A percentile compares a stretch with the other conserved stretches of the same genome.
phyloP scores from a whole-genome alignment of 768 basidiomycete species.

The Psilocybe tampanensis region DNA sequence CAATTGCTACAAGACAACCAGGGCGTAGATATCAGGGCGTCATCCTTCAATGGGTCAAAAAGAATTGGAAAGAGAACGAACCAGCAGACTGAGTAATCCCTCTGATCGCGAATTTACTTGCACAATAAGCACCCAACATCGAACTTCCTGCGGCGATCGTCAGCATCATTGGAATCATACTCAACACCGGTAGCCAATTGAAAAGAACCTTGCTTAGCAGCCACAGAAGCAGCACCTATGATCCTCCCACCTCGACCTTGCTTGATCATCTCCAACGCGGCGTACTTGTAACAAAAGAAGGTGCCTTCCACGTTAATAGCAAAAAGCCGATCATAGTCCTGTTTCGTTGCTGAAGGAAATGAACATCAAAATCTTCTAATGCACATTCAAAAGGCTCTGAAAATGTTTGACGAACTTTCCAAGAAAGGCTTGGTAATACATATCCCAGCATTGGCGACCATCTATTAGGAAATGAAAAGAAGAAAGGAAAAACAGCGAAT shows the following conservation, averaged over 20 bases:
- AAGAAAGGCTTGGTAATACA: constrained; percentile 20
- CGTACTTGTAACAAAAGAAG: constrained; percentile 44
- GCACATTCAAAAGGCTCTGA: not conserved
- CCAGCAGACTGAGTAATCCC: constrained; percentile 42
- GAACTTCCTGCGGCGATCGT: constrained; percentile 4
- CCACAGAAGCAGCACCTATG: constrained; percentile 43
- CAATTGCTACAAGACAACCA: constrained; percentile 11
- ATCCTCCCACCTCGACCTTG: constrained; percentile 47
- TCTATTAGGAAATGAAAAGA: constrained; percentile 20
- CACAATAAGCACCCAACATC: constrained; percentile 27
- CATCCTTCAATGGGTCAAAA: not conserved
- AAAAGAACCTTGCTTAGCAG: constrained; percentile 38
- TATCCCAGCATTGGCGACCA: constrained; percentile 51
- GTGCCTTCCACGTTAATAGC: constrained; percentile 37
- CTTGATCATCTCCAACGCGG: constrained; percentile 43
- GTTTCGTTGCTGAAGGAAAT: constrained; percentile 21
- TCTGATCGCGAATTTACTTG: constrained; percentile 42
- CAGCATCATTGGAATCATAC: not conserved
- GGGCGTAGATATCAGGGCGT: not conserved
- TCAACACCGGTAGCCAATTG: not conserved
- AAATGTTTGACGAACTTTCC: constrained; percentile 21
- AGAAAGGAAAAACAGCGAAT: not conserved
- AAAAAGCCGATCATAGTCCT: constrained; percentile 34
- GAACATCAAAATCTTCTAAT: not conserved
- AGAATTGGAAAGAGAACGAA: constrained; percentile 6